Evolutionary conservation across 1,284 basidiomycete species (phyloP), one percentile per base, ranked within the genome.

Genomic region (Boletellus deceptivus): DNA sequence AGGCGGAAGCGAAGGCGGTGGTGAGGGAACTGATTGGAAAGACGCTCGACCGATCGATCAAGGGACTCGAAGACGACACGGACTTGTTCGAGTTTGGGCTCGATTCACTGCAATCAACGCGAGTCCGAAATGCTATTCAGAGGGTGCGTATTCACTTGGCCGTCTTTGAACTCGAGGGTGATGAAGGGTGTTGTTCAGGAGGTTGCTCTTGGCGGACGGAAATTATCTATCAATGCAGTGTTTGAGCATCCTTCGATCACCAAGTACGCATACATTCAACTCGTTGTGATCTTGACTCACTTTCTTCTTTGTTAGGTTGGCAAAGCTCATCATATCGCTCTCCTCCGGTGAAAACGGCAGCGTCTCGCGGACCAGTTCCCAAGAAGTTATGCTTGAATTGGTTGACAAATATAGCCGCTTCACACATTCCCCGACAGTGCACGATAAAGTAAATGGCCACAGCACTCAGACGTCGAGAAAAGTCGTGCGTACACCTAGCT

Each of bases 101-200:
- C 35, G 79, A 83, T 61, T 84, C 80, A 9, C 63, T 85, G 10
- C 76, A 80, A 56, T 79, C 78, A 13, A 76, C 76, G 4, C 69
- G 80, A 22, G 74, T 86, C 25, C 67, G 81, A 34, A 82, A 80
- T 54, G 65, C 71, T 8, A 69, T 79, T 39, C 72, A 74, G 55
- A 75, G 76, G 59, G 71, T 68, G 31, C 36, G 55, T 50, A 11
- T 36, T 20, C 0, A 22, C 4, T 27, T 42, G 29, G 20, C 8
- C 11, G 9, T 31, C 29, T 11, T 18, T 22, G 8, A 38, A n/a
- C 13, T 13, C 29, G n/a, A 13, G 10, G 43, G 24, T 61, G 17
- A 65, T 18, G 7, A n/a, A 11, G 3, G 75, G 79, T 9, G 72
- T 73, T 17, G 16, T 34, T 6, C 14, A 64, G 62, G 64, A 54